Conservation (phyloP, 192 early-diverging fungal genomes). For the Linderina pennispora region DNA sequence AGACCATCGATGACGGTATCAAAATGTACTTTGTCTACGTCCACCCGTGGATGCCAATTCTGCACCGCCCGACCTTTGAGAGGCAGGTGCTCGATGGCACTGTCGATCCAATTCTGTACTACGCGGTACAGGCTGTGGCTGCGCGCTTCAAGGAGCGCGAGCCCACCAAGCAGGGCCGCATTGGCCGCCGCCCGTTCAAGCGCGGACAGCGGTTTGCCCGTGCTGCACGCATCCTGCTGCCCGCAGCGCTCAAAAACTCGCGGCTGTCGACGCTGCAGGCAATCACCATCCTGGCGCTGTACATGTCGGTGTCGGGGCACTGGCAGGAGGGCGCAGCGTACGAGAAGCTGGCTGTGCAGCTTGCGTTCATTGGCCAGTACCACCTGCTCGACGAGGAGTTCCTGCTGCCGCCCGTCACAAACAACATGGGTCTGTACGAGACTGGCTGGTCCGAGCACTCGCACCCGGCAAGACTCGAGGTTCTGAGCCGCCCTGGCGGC, state of each 20-base stretch:
- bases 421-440: conserved; percentile 40
- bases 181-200: conserved; percentile 9
- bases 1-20: conserved; percentile 23
- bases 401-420: conserved; percentile 32
- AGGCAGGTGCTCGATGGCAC: conserved; percentile 19
- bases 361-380: conserved; percentile 43
- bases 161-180: background rate
- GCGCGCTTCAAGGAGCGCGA: conserved; percentile 12
- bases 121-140: conserved; percentile 34
- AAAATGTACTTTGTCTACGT: conserved; percentile 35
- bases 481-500: conserved; percentile 33
- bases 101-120: conserved; percentile 32
- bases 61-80: conserved; percentile 43
- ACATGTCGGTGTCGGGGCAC: conserved; percentile 37
- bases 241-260: conserved; percentile 6
- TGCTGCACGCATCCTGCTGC: conserved; percentile 17
- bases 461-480: conserved; percentile 32
- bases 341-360: conserved; percentile 39
- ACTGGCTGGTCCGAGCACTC: conserved; percentile 41
- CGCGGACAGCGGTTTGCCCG: conserved; percentile 26
- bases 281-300: conserved; percentile 23
- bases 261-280: conserved; percentile 35
- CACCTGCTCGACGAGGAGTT: conserved; percentile 46
- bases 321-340: conserved; percentile 42
- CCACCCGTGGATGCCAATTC: conserved; percentile 44